These are phyloP conservation scores for Rhizomucor pusillus DNA, from an alignment of 371 early-diverging fungal genomes.

Conservation along the genomic window DNA sequence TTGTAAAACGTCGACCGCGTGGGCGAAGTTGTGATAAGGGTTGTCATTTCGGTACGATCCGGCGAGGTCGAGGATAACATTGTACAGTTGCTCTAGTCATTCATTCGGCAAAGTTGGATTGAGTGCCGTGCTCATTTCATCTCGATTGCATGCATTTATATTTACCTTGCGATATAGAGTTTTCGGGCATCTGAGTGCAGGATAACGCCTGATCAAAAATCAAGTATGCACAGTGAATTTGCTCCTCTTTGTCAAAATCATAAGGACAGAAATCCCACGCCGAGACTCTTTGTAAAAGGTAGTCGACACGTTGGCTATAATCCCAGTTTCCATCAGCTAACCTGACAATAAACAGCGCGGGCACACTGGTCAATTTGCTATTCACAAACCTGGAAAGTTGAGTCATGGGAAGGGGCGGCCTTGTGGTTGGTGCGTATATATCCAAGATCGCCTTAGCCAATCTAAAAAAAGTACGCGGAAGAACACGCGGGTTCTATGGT, in stretches of 20 bases:
- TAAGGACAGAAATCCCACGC: constrained; percentile 74
- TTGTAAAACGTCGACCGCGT: constrained; percentile 88
- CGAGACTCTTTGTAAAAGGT: constrained; percentile 43
- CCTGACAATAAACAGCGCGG: constrained; percentile 1
- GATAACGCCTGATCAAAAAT: constrained; percentile 63
- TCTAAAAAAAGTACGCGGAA: constrained; percentile 7
- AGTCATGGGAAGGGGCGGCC: constrained; percentile 10
- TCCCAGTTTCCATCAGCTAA: constrained; percentile 10
- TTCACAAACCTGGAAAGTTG: constrained; percentile 14
- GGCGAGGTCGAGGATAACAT: constrained; percentile 59
- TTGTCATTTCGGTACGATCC: constrained; percentile 71
- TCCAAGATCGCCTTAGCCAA: constrained; percentile 22
- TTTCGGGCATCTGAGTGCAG: constrained; percentile 46
- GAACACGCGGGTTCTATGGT: background rate
- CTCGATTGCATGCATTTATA: constrained; percentile 1
- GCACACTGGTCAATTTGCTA: too few relatives aligned
- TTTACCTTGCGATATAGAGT: constrained; percentile 36
- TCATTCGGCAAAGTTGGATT: background rate
- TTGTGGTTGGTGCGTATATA: constrained; percentile 16
- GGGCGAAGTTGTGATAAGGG: constrained; percentile 83
- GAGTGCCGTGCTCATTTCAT: too few relatives aligned
- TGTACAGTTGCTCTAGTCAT: constrained; percentile 48
- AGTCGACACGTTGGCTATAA: constrained; percentile 35
- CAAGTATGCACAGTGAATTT: constrained; percentile 64
- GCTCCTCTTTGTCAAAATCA: constrained; percentile 57